Percentiles rank a stretch among this genome's conserved stretches.
Evolutionary conservation across 441 rosid genomes (phyloP).

Genomic region (Erodium moschatum): DNA sequence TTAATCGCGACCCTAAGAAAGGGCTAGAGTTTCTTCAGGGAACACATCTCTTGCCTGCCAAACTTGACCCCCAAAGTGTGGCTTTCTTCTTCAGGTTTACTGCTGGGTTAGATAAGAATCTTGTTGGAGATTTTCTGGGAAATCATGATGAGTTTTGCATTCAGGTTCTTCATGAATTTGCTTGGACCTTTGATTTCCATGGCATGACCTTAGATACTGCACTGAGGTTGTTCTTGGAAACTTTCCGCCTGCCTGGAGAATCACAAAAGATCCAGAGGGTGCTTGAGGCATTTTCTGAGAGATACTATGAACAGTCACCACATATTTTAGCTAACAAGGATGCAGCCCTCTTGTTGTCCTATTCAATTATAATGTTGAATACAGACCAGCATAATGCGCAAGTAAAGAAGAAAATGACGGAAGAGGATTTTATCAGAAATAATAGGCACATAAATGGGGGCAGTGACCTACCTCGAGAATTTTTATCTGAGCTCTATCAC

Average conservation of each 20-base stretch:
- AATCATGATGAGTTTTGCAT: slow-evolving; percentile 86
- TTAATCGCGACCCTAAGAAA: slow-evolving; percentile 76
- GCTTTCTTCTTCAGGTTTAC: slow-evolving; percentile 84
- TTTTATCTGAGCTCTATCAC: slow-evolving; percentile 65
- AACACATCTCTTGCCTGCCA: slow-evolving; percentile 65
- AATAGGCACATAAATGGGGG: slow-evolving; percentile 87
- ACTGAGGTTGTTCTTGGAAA: slow-evolving; percentile 75
- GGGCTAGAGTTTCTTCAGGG: slow-evolving; percentile 82
- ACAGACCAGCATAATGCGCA: slow-evolving; percentile 89
- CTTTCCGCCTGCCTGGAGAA: slow-evolving; percentile 91
- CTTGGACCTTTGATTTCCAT: slow-evolving; percentile 76
- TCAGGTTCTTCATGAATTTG: slow-evolving; percentile 91
- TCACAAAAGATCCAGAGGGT: slow-evolving; percentile 95
- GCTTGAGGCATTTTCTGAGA: slow-evolving; percentile 91
- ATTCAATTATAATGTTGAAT: slow-evolving; percentile 83
- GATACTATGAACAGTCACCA: slow-evolving; percentile 92
- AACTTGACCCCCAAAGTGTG: slow-evolving; percentile 80
- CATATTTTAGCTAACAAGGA: slow-evolving; percentile 70
- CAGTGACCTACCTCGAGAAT: slow-evolving; percentile 78
- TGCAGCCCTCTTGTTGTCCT: slow-evolving; percentile 81
- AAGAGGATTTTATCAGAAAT: slow-evolving; percentile 84
- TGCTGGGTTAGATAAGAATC: slow-evolving; percentile 82
- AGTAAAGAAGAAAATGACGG: slow-evolving; percentile 94
- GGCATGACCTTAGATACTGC: slow-evolving; percentile 85
- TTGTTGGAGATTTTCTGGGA: slow-evolving; percentile 82